Percentiles rank a stretch among this genome's conserved stretches.
phyloP scores from a whole-genome alignment of 768 basidiomycete species.

The Glaciozyma antarctica region DNA sequence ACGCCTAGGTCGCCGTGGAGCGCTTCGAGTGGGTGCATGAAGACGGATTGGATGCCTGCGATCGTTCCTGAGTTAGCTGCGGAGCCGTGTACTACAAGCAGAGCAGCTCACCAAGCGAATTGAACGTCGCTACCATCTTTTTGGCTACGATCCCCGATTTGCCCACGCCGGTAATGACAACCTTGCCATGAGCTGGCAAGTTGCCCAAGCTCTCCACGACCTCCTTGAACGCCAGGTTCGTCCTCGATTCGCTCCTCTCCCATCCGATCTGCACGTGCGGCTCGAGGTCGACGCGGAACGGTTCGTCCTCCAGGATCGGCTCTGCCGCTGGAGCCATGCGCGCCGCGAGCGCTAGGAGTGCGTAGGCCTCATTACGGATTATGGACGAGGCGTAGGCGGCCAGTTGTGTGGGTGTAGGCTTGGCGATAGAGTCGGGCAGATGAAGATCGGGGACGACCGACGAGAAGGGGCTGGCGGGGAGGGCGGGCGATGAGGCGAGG shows the following conservation, averaged over 20 bases:
- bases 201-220: not conserved
- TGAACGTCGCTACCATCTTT: constrained; percentile 36
- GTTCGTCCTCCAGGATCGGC: constrained; percentile 17
- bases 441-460: constrained; percentile 6
- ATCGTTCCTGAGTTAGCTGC: not conserved
- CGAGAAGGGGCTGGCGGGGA: constrained; percentile 6
- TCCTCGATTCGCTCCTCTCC: not conserved
- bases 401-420: constrained; percentile 12
- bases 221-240: constrained; percentile 6
- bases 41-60: constrained; percentile 32
- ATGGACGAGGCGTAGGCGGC: constrained; percentile 29
- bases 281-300: not conserved
- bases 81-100: too few species aligned
- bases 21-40: constrained; percentile 35
- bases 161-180: constrained; percentile 34
- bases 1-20: constrained; percentile 36
- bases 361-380: constrained; percentile 35
- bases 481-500: constrained; percentile 24
- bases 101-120: constrained; percentile 28
- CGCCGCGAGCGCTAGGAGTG: constrained; percentile 34
- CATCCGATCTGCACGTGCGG: not conserved
- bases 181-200: constrained; percentile 1
- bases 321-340: constrained; percentile 26
- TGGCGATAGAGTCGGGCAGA: not conserved
- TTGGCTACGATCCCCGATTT: constrained; percentile 33